Evolutionary conservation across 2,329 filamentous ascomycete genomes (phyloP).

Genomic region (Beauveria sp.): DNA sequence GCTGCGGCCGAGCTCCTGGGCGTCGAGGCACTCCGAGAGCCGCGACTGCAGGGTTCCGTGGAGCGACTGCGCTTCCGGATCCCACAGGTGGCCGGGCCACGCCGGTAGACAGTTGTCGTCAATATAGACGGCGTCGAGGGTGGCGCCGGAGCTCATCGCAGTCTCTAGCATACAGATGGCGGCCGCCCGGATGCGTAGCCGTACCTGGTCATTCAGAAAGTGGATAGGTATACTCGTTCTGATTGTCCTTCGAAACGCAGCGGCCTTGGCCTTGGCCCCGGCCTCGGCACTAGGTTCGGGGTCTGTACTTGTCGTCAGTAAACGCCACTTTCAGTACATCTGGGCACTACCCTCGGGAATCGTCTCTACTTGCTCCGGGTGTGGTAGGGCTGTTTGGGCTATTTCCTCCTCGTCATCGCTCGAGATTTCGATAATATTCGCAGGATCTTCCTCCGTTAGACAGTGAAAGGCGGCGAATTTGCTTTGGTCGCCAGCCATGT

Average conservation of each 20-base stretch:
- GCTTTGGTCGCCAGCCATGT: not conserved
- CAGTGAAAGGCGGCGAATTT: not conserved
- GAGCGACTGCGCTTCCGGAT: slow-evolving; percentile 17
- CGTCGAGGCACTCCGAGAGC: slow-evolving; percentile 15
- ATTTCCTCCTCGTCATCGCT: slow-evolving; percentile 1
- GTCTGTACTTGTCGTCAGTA: not conserved
- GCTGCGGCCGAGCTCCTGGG: slow-evolving; percentile 14
- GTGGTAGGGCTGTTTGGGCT: not conserved
- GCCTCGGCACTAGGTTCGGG: not conserved
- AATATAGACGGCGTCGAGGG: slow-evolving; percentile 17
- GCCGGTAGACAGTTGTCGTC: slow-evolving; percentile 23
- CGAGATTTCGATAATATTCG: slow-evolving; percentile 1
- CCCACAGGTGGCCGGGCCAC: slow-evolving; percentile 21
- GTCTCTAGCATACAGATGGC: slow-evolving; percentile 17
- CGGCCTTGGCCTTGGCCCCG: not conserved
- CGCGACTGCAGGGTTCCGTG: slow-evolving; percentile 20
- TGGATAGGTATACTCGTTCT: not conserved
- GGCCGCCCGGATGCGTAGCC: slow-evolving; percentile 12
- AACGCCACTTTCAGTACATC: not conserved
- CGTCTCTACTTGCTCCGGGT: not conserved
- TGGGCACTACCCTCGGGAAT: not conserved
- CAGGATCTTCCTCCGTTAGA: not conserved
- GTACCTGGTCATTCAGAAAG: not conserved
- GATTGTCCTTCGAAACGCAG: not conserved
- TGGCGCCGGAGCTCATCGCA: slow-evolving; percentile 15